phyloP scores from a whole-genome alignment of 495 filamentous ascomycete species.

The Letharia lupina region DNA sequence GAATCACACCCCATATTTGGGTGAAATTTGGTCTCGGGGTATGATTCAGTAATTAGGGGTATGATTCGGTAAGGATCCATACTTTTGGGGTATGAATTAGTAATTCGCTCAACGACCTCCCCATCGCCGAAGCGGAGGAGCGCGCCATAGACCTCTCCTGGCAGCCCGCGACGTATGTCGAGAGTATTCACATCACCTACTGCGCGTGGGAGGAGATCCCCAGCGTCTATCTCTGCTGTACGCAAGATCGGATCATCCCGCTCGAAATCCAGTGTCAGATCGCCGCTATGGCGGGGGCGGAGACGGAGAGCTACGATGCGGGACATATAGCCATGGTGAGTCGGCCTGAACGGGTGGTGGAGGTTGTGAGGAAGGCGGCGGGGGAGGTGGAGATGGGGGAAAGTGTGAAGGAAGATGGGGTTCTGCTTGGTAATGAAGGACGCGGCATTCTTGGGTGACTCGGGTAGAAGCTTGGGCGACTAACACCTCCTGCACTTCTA shows the following conservation, averaged over 20 bases:
- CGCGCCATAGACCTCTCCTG: conserved; percentile 14
- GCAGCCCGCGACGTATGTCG: conserved; percentile 14
- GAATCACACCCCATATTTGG: too few relatives aligned
- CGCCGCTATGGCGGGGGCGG: conserved; percentile 24
- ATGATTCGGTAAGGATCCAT: too few relatives aligned
- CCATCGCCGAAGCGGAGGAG: conserved; percentile 9
- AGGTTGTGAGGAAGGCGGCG: conserved; percentile 17
- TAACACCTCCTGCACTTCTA: too few relatives aligned
- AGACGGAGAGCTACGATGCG: conserved; percentile 24
- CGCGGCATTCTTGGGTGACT: too few relatives aligned
- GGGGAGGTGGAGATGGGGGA: not conserved
- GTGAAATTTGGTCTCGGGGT: too few relatives aligned
- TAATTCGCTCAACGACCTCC: too few relatives aligned
- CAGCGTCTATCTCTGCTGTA: conserved; percentile 28
- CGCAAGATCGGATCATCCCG: conserved; percentile 25
- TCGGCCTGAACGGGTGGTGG: conserved; percentile 25
- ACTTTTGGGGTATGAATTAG: too few relatives aligned
- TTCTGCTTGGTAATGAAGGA: too few relatives aligned
- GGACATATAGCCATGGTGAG: conserved; percentile 31
- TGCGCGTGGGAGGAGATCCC: conserved; percentile 29
- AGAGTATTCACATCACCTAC: conserved; percentile 22
- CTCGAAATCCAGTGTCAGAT: conserved; percentile 23
- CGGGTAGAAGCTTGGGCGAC: too few relatives aligned
- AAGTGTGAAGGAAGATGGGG: too few relatives aligned
- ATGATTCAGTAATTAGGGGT: too few relatives aligned